Evolutionary conservation across 139 green algal species (phyloP), one percentile per base, ranked within the genome.

Genomic region (Trebouxia sp.): DNA sequence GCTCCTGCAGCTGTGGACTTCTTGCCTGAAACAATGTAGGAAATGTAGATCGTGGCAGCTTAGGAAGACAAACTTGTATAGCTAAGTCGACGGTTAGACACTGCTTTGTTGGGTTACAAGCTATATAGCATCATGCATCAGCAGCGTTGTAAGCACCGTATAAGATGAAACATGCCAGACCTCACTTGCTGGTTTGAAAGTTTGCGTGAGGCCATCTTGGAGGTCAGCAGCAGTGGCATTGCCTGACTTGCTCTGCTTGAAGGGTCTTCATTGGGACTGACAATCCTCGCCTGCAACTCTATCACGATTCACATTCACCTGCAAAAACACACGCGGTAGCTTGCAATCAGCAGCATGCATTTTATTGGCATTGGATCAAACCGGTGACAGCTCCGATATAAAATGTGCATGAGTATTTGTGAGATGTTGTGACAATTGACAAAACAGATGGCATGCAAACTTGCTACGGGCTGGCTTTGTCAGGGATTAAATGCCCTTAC

Each of bases 331-430:
- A 65, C 55, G 35, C 22, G 12, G 55, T 65, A 65, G 55, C 55
- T 65, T 65, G 55, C 24, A 65, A 65, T 65, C 55, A 65, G 55
- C 24, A 65, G 55, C 55, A 65, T 65, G 55, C 55, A 65, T 65
- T 65, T 65, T 65, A 65, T 65, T 38, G 55, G 24, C 37, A 28
- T 65, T 65, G 12, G 30, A 42, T 42, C 42, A 43, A 43, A 42
- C 58, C 30, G 32, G 58, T 70, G 58, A 70, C 30, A 70, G 58
- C 30, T 70, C 58, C 3, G 58, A 70, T 42, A 65, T 12, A 72
- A 72, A 72, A 1, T 53, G n/a, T n/a, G n/a, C n/a, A n/a, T n/a
- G n/a, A n/a, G n/a, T n/a, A n/a, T n/a, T n/a, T n/a, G n/a, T n/a
- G n/a, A n/a, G n/a, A n/a, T n/a, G n/a, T n/a, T n/a, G n/a, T n/a